Conservation (phyloP, 306 rosid genomes). For the Vigna radiata region DNA sequence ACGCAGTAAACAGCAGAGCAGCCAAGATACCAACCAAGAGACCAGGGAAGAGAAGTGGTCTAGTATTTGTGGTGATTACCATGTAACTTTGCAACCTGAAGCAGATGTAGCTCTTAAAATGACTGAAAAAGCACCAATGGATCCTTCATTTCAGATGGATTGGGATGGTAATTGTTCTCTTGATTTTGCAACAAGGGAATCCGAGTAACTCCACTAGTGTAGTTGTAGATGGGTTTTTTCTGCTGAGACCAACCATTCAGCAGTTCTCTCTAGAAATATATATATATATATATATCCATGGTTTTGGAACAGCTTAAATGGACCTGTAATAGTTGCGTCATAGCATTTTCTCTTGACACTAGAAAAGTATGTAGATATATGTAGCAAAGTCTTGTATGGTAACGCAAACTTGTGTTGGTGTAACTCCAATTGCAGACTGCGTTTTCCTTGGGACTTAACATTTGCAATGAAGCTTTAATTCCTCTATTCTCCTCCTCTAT, state of each 20-base stretch:
- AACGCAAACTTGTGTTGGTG: not conserved
- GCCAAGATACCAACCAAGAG: not conserved
- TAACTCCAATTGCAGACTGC: not conserved
- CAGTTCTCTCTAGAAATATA: not conserved
- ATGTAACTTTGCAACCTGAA: conserved; percentile 42
- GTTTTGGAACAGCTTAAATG: conserved; percentile 42
- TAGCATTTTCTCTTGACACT: conserved; percentile 22
- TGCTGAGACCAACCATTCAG: conserved; percentile 34
- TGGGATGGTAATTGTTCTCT: conserved; percentile 20
- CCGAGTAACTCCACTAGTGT: conserved; percentile 16
- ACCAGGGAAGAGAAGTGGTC: conserved; percentile 19
- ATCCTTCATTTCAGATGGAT: conserved; percentile 30
- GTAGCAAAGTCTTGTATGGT: not conserved
- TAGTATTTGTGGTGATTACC: conserved; percentile 32
- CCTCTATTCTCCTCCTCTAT: too few species aligned
- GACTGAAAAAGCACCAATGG: conserved; percentile 35
- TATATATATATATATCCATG: not conserved
- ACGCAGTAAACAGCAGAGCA: conserved; percentile 9
- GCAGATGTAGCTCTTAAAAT: conserved; percentile 35
- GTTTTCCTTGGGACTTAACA: not conserved
- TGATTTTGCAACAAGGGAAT: conserved; percentile 14
- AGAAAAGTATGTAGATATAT: conserved; percentile 25
- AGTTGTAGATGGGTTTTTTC: conserved; percentile 12
- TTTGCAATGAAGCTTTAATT: too few species aligned
- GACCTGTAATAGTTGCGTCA: conserved; percentile 24